phyloP scores from a whole-genome alignment of 768 basidiomycete species.

The Pisolithus albus region DNA sequence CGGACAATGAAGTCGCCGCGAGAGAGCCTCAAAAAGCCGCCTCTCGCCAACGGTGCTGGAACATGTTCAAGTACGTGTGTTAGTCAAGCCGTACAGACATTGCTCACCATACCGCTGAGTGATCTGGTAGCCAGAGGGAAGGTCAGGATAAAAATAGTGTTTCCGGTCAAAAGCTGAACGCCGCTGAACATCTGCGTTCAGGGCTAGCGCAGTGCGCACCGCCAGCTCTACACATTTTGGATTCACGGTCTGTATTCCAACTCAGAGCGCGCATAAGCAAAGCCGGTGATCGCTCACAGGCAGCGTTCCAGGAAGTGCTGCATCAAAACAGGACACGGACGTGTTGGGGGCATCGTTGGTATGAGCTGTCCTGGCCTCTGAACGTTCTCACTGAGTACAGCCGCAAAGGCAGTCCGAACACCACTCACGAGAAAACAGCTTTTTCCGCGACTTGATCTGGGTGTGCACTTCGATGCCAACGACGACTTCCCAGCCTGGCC shows the following conservation, averaged over 20 bases:
- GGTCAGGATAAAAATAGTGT: constrained; percentile 96
- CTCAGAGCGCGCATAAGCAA: background rate
- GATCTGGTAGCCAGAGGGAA: constrained; percentile 94
- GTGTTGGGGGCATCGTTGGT: constrained; percentile 58
- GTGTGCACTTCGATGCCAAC: constrained; percentile 96
- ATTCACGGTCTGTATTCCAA: constrained; percentile 45
- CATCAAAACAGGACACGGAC: constrained; percentile 71
- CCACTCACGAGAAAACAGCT: constrained; percentile 75
- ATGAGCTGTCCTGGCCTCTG: constrained; percentile 39
- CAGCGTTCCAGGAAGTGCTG: constrained; percentile 88
- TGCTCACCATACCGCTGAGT: constrained; percentile 84
- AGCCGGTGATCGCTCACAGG: constrained; percentile 50
- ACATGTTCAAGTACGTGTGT: background rate
- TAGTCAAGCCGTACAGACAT: background rate
- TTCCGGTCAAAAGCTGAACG: constrained; percentile 90
- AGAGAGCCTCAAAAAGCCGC: constrained; percentile 50
- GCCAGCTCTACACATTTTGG: constrained; percentile 71
- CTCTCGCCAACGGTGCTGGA: constrained; percentile 71
- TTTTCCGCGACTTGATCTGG: constrained; percentile 80
- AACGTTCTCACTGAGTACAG: background rate
- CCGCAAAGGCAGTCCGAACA: background rate
- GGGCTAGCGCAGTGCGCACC: constrained; percentile 72
- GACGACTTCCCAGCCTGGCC: constrained; percentile 86
- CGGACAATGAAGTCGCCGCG: constrained; percentile 47
- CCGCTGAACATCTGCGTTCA: constrained; percentile 55